Evolutionary conservation across 202 grass and related monocot genomes (phyloP), one percentile per base, ranked within the genome.

Genomic region (Hordeum pubiflorum): DNA sequence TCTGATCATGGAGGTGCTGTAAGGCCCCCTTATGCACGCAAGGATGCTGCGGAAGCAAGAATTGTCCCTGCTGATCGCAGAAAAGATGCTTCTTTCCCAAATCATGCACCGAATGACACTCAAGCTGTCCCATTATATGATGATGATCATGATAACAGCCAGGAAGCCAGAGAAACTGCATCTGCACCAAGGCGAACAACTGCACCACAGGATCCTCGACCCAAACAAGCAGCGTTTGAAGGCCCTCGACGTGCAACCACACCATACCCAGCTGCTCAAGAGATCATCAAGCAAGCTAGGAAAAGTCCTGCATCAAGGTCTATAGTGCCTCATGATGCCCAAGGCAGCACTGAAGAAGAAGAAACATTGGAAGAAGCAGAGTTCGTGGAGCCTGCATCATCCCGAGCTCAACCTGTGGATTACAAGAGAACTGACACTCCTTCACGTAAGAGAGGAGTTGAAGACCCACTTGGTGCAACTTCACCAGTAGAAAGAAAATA

Each of bases 21-120:
- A 78, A 29, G 13, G 27, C 14, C 56, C 41, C 41, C 83, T 79
- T 55, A 65, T 70, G 34, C 58, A 79, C 82, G 48, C 18, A 69
- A 79, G 17, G 56, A 79, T 54, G 21, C 20, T 27, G 66, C n/a
- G 23, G 68, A 72, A 27, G 13, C 68, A 44, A 44, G 43, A 5
- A 26, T 44, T 41, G 6, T 4, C 20, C 43, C 66, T 24, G 66
- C 66, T 70, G 63, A 67, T 10, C 33, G 54, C 27, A 75, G 9
- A 75, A 56, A 75, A 37, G 27, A 22, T 38, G 34, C 54, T 60
- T 24, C 52, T 37, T 11, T 10, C 29, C 10, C 48, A 76, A 59
- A 76, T 54, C 73, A 12, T 76, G 10, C 22, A 76, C 39, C 36
- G 27, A 29, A 78, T 29, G 58, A 27, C 10, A 17, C 57, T 60